phyloP scores from a whole-genome alignment of 2,329 filamentous ascomycete genomes.

The Hortaea sp. region DNA sequence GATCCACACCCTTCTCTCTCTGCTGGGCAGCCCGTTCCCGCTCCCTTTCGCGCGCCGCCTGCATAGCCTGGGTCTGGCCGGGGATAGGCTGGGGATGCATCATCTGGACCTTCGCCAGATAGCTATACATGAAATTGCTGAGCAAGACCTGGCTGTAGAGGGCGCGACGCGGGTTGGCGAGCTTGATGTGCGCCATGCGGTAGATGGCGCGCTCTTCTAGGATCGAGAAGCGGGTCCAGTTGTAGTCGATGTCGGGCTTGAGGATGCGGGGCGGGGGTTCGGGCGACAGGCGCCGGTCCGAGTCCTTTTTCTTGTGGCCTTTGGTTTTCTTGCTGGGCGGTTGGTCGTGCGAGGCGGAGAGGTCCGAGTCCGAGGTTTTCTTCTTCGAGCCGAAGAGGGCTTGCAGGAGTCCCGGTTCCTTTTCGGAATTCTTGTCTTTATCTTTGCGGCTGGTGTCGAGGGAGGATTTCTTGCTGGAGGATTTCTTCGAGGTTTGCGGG shows the following conservation, averaged over 20 bases:
- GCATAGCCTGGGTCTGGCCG: conserved; percentile 41
- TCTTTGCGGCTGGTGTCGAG: conserved; percentile 51
- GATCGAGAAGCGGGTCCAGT: conserved; percentile 91
- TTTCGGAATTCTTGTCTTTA: conserved; percentile 49
- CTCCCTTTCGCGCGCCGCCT: conserved; percentile 46
- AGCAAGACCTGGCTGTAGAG: conserved; percentile 90
- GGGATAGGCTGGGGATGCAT: conserved; percentile 74
- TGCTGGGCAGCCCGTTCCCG: conserved; percentile 20
- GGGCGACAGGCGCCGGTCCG: conserved; percentile 64
- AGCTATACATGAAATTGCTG: conserved; percentile 99
- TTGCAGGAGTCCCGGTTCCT: conserved; percentile 63
- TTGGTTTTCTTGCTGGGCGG: neutral
- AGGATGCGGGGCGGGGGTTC: conserved; percentile 65
- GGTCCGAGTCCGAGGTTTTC: conserved; percentile 53
- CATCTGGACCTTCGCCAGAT: conserved; percentile 94
- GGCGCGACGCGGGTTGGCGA: conserved; percentile 89
- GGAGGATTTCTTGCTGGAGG: conserved; percentile 20
- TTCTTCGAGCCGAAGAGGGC: conserved; percentile 89
- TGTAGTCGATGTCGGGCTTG: conserved; percentile 84
- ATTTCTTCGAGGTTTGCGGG: conserved; percentile 72
- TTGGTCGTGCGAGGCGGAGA: conserved; percentile 13
- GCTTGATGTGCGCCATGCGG: conserved; percentile 95
- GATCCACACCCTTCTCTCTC: conserved; percentile 1
- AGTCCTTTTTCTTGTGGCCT: conserved; percentile 54
- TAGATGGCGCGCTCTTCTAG: conserved; percentile 95